These are phyloP conservation scores for Inosperma sp. DNA, from an alignment of 768 basidiomycete species.

Conservation along the genomic window DNA sequence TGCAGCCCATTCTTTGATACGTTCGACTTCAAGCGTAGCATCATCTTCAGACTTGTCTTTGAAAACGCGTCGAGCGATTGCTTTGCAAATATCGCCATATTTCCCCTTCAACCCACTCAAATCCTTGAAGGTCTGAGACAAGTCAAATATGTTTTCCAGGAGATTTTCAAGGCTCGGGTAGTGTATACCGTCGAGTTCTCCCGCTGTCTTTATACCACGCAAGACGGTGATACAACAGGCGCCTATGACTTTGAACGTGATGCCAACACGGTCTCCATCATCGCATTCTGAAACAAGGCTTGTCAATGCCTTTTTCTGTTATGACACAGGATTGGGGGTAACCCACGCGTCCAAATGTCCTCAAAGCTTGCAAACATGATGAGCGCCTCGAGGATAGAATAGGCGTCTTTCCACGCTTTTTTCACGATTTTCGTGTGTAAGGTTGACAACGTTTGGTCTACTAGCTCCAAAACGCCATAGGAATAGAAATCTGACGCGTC, in stretches of 20 bases:
- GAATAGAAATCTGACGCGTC: constrained; percentile 28
- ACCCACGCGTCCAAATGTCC: constrained; percentile 30
- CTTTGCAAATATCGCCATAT: constrained; percentile 32
- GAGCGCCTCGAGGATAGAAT: constrained; percentile 31
- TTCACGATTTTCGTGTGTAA: constrained; percentile 30
- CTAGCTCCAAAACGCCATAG: constrained; percentile 32
- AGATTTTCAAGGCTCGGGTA: constrained; percentile 33
- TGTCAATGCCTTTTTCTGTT: not conserved
- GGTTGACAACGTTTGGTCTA: constrained; percentile 29
- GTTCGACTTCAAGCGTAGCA: constrained; percentile 25
- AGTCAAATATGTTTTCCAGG: constrained; percentile 24
- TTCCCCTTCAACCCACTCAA: constrained; percentile 17
- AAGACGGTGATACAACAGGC: constrained; percentile 31
- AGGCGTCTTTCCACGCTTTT: constrained; percentile 32
- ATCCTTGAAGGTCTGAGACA: constrained; percentile 27
- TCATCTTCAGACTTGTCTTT: constrained; percentile 27
- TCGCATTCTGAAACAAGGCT: constrained; percentile 26
- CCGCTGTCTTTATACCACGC: constrained; percentile 28
- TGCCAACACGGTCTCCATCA: constrained; percentile 27
- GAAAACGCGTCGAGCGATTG: constrained; percentile 31
- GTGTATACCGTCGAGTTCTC: constrained; percentile 25
- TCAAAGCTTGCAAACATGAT: constrained; percentile 31
- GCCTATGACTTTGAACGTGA: constrained; percentile 33
- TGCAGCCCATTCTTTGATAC: constrained; percentile 29
- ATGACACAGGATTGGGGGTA: not conserved